A percentile compares a stretch with the other conserved stretches of the same genome.
These are phyloP conservation scores for Coelastrella sp. DNA, from an alignment of 139 green algal species.

Conservation along the genomic window DNA sequence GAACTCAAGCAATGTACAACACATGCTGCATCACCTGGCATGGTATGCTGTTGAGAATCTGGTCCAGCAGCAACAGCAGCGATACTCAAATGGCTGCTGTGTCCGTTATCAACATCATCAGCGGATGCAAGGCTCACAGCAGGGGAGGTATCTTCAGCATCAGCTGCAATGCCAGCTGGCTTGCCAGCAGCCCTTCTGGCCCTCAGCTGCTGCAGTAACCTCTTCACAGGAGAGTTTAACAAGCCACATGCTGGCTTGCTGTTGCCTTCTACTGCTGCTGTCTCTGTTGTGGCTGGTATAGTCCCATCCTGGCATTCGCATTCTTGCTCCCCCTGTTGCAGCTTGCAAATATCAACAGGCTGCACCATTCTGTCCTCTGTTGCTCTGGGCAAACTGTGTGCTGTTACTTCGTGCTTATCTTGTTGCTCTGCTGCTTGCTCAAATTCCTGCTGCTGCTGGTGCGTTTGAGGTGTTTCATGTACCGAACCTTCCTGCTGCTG, in stretches of 20 bases:
- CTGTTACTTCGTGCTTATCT: background rate
- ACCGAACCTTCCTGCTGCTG: background rate
- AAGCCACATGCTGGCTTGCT: background rate
- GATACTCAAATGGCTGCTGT: too few species aligned
- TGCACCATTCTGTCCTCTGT: too few species aligned
- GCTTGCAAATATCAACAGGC: background rate
- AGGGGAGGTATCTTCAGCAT: too few species aligned
- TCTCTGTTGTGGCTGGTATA: background rate
- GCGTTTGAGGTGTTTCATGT: background rate
- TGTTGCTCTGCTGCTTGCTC: background rate
- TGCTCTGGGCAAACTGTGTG: background rate
- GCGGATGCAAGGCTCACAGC: too few species aligned
- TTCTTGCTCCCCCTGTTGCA: background rate
- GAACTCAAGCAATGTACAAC: too few species aligned
- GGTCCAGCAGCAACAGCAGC: too few species aligned
- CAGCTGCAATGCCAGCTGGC: conserved; percentile 1
- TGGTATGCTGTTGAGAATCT: too few species aligned
- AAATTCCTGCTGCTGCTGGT: background rate
- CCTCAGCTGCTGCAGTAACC: conserved; percentile 25
- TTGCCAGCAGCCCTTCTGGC: background rate
- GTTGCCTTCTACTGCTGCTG: background rate
- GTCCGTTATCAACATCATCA: too few species aligned
- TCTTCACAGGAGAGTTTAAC: conserved; percentile 1
- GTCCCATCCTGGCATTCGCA: background rate
- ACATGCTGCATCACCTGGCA: too few species aligned